A percentile compares a stretch with the other conserved stretches of the same genome.
Evolutionary conservation across 805 yeast species (phyloP).

Genomic region (Metschnikowia lunata): DNA sequence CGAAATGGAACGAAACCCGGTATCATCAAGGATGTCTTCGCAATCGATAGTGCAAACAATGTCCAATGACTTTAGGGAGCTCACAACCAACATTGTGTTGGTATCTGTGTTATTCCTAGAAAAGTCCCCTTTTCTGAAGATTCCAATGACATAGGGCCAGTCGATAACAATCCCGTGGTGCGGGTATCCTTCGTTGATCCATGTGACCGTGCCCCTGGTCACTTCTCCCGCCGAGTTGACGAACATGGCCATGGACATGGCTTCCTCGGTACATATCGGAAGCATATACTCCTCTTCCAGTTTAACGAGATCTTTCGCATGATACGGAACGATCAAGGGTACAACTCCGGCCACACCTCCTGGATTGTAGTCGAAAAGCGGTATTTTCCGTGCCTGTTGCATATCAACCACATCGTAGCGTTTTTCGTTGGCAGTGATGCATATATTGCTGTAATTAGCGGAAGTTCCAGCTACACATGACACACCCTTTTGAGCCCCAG

Average conservation of each 20-base stretch:
- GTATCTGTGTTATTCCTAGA: background rate
- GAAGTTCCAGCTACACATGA: conserved; percentile 26
- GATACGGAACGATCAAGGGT: conserved; percentile 13
- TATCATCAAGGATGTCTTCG: no score
- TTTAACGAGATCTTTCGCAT: conserved; percentile 11
- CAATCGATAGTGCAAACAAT: background rate
- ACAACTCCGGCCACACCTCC: background rate
- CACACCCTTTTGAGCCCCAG: conserved; percentile 24
- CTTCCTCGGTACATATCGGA: conserved; percentile 29
- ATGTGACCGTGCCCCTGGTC: conserved; percentile 38
- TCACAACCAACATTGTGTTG: conserved; percentile 15
- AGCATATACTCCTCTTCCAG: conserved; percentile 29
- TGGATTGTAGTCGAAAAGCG: conserved; percentile 31
- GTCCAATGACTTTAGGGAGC: conserved; percentile 25
- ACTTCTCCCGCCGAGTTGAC: conserved; percentile 36
- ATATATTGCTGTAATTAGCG: conserved; percentile 27
- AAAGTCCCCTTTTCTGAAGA: conserved; percentile 15
- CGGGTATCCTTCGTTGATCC: conserved; percentile 36
- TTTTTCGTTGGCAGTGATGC: conserved; percentile 29
- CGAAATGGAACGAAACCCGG: no score
- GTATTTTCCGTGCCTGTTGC: conserved; percentile 28
- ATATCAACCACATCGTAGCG: conserved; percentile 37
- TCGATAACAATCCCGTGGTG: conserved; percentile 26
- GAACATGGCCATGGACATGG: conserved; percentile 39
- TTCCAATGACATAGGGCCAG: conserved; percentile 37